Base-by-base conservation (phyloP, 257 asterid genomes). In the Catharanthus roseus region DNA sequence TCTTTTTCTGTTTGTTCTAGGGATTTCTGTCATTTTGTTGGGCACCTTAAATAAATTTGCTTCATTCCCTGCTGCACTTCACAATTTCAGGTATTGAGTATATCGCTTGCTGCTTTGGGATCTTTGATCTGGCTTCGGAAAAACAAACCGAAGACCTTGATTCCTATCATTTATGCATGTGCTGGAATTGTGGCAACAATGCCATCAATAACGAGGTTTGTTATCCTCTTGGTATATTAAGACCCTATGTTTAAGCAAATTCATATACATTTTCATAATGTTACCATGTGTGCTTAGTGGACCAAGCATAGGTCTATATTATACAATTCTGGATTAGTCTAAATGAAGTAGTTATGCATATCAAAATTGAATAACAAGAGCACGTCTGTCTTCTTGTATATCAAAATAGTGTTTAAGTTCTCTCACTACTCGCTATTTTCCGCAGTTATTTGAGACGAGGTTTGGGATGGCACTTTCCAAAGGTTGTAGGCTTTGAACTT, bases 111-210 rank as follows among this genome's bases (percentile, higher is more conserved):
- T 69, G 96, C 99, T 65, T 65, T 95, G 83, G 90, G 90, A 66
- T 95, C 97, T 69, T 79, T 95, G 67, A 91, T 95, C 84, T 95
- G 97, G 97, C 97, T 95, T 33, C 79, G 99, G 84, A 95, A 91
- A 82, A 95, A 86, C 86, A 91, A 90, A 78, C 97, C 97, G 72
- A 88, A 86, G 90, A 82, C 97, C 6, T 83, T 91, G 96, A 82
- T 95, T 66, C 99, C 99, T 2, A 72, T 95, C 65, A 91, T 95
- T 77, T 95, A 95, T 71, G 79, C 87, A 44, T 89, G 95, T 53
- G 97, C 99, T 5, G 96, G 88, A 74, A 85, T 91, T 72, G 85
- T 91, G 56, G 93, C 97, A 57, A 95, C 97, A 70, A 91, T 95
- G 97, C 99, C 99, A 66, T 88, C 99, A 44, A 91, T 91, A 63